Evolutionary conservation across 2,329 filamentous ascomycete genomes (phyloP).

Genomic region (Clathrospora elynae): DNA sequence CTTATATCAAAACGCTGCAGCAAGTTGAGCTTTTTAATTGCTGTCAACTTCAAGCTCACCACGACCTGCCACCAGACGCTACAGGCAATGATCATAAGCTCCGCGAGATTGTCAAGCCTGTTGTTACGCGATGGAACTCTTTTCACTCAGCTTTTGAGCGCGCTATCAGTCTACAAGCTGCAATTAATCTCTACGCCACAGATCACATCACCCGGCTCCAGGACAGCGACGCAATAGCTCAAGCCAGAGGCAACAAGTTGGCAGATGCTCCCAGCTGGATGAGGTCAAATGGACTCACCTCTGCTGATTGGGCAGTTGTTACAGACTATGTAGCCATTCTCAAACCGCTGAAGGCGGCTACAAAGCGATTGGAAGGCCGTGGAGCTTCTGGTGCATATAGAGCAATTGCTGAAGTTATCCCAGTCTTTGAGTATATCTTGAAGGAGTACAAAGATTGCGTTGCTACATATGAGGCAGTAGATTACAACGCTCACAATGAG

Average conservation of each 20-base stretch:
- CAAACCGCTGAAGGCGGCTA: background rate
- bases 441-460: background rate
- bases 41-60: conserved; percentile 3
- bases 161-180: background rate
- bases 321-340: background rate
- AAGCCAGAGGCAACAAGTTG: background rate
- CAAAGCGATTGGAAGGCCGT: background rate
- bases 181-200: background rate
- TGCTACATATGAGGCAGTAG: conserved; percentile 2
- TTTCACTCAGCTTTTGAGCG: background rate
- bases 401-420: conserved; percentile 1
- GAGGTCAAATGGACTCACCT: background rate
- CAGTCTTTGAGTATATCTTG: conserved; percentile 3
- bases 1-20: conserved; percentile 13
- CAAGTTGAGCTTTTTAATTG: conserved; percentile 6
- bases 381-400: background rate
- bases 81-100: background rate
- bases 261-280: background rate
- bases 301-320: background rate
- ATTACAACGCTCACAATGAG: background rate
- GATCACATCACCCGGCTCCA: background rate
- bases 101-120: conserved; percentile 1
- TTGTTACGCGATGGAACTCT: conserved; percentile 2
- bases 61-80: conserved; percentile 1
- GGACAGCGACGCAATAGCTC: background rate